phyloP scores from a whole-genome alignment of 1,139 yeast genomes.

The Waltiozyma sp. region DNA sequence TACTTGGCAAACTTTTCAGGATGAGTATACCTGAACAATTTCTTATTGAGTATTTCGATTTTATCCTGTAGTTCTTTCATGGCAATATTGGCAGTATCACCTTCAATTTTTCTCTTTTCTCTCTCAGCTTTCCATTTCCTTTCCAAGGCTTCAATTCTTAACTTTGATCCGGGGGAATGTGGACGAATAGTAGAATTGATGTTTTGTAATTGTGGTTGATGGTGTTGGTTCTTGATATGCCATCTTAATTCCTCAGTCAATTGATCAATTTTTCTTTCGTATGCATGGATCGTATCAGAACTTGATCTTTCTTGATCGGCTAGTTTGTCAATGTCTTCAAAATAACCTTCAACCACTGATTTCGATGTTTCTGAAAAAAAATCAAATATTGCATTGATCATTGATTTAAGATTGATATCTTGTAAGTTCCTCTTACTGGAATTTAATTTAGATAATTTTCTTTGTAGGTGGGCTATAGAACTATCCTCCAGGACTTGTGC shows the following conservation, averaged over 20 bases:
- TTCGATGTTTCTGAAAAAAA: background rate
- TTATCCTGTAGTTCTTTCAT: background rate
- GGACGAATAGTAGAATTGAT: background rate
- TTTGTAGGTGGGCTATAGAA: background rate
- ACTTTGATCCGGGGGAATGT: constrained; percentile 25
- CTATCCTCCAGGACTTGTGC: background rate
- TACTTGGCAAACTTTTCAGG: background rate
- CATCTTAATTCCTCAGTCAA: background rate
- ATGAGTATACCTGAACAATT: background rate
- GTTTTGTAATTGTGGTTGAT: background rate
- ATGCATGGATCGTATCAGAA: background rate
- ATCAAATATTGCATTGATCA: background rate
- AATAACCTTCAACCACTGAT: background rate
- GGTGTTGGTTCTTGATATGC: background rate
- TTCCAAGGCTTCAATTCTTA: constrained; percentile 51
- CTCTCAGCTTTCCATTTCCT: constrained; percentile 61
- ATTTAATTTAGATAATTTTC: background rate
- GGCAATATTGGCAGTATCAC: constrained; percentile 18
- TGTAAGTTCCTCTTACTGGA: background rate
- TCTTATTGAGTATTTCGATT: background rate
- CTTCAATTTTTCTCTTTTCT: constrained; percentile 54
- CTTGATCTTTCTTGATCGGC: background rate
- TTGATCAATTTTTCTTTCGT: background rate
- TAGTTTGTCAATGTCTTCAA: background rate
- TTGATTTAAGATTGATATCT: background rate